Conservation (phyloP, 331 rosid species). For the Erythrophleum ivorense region DNA sequence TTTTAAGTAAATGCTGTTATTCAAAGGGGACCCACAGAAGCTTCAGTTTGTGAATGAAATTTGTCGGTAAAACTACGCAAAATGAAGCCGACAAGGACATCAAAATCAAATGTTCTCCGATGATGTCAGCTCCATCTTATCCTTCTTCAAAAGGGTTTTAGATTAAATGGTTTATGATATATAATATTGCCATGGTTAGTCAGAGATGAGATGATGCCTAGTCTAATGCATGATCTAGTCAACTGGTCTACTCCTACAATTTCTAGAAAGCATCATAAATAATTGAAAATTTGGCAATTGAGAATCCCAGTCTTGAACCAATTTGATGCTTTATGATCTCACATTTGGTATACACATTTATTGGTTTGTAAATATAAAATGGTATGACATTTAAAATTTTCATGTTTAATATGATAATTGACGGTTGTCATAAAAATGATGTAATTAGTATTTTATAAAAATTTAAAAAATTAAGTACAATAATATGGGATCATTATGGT, state of each 20-base stretch:
- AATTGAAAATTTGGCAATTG: conserved; percentile 11
- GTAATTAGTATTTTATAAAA: background rate
- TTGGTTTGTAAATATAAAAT: background rate
- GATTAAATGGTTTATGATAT: conserved; percentile 45
- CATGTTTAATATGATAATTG: background rate
- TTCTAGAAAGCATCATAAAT: conserved; percentile 24
- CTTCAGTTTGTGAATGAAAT: conserved; percentile 39
- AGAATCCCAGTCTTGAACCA: conserved; percentile 19
- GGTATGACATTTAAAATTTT: background rate
- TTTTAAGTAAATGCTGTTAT: conserved; percentile 14
- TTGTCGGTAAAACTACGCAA: conserved; percentile 53
- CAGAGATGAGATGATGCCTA: conserved; percentile 53
- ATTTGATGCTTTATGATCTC: background rate
- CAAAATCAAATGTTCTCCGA: conserved; percentile 37
- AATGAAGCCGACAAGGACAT: conserved; percentile 44
- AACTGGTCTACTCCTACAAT: conserved; percentile 45
- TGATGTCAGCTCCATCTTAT: conserved; percentile 53
- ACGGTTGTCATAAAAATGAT: background rate
- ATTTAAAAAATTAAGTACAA: background rate
- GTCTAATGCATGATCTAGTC: conserved; percentile 49
- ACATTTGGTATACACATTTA: background rate
- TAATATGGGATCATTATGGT: too few species aligned
- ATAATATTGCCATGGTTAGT: conserved; percentile 29
- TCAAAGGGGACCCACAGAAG: conserved; percentile 42
- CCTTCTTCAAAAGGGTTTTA: conserved; percentile 46